phyloP scores from a whole-genome alignment of 495 filamentous ascomycete genomes.

The Tuber calosporum region DNA sequence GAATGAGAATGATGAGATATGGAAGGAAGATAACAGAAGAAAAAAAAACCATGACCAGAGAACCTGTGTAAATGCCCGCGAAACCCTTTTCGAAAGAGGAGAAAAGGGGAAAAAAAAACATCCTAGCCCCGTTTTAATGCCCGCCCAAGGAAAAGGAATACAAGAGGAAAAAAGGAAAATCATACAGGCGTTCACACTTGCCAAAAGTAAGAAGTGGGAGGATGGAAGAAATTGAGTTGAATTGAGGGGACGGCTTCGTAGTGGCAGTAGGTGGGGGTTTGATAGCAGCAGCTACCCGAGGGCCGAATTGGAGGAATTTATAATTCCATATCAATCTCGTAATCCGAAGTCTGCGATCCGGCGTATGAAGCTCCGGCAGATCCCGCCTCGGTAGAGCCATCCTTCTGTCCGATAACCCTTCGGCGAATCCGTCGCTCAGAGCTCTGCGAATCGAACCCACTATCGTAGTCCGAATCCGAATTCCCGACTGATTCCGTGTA shows the following conservation, averaged over 20 bases:
- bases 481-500: constrained; percentile 19
- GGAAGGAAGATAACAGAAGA: constrained; percentile 9
- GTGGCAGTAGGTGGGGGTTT: not conserved
- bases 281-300: not conserved
- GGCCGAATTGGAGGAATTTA: constrained; percentile 7
- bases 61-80: constrained; percentile 3
- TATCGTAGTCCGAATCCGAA: constrained; percentile 21
- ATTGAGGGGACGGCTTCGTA: not conserved
- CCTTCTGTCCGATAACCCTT: constrained; percentile 3
- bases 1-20: constrained; percentile 5
- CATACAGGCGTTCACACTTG: constrained; percentile 15
- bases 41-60: not conserved
- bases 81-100: not conserved
- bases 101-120: not conserved
- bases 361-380: constrained; percentile 16
- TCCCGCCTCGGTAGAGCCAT: not conserved
- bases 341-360: constrained; percentile 17
- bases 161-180: not conserved
- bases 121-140: not conserved
- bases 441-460: constrained; percentile 18
- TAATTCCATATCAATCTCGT: constrained; percentile 34
- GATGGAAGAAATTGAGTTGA: not conserved
- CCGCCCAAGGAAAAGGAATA: not conserved
- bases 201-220: constrained; percentile 1
- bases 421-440: constrained; percentile 10